Evolutionary conservation across 2,329 filamentous ascomycete species (phyloP).

Genomic region (Phoma sp.): DNA sequence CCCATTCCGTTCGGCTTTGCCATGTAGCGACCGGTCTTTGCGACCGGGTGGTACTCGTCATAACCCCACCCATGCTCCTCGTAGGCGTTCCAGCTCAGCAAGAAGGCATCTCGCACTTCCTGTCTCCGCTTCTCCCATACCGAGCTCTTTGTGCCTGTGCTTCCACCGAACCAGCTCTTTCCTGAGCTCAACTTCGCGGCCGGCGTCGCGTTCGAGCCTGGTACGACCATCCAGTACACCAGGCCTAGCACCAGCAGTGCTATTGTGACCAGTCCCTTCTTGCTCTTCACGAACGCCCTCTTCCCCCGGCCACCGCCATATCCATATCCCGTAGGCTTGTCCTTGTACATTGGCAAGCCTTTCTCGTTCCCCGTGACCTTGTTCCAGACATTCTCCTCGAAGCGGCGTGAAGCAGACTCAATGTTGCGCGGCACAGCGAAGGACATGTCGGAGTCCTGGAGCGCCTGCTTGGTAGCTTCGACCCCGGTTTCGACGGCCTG

Average conservation of each 20-base stretch:
- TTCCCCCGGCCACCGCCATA: slow-evolving; percentile 61
- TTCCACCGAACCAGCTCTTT: slow-evolving; percentile 36
- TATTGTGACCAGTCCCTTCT: slow-evolving; percentile 64
- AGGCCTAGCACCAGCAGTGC: slow-evolving; percentile 63
- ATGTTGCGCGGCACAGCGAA: slow-evolving; percentile 53
- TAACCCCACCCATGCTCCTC: slow-evolving; percentile 94
- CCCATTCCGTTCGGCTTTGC: slow-evolving; percentile 80
- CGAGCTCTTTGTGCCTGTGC: slow-evolving; percentile 31
- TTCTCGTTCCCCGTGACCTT: slow-evolving; percentile 67
- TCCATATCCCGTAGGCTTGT: slow-evolving; percentile 86
- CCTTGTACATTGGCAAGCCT: slow-evolving; percentile 94
- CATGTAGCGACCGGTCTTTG: slow-evolving; percentile 84
- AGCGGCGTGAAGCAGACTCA: slow-evolving; percentile 49
- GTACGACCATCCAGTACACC: slow-evolving; percentile 73
- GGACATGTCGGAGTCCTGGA: slow-evolving; percentile 51
- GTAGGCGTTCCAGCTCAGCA: slow-evolving; percentile 91
- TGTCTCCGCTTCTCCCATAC: slow-evolving; percentile 80
- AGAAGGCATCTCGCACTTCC: slow-evolving; percentile 86
- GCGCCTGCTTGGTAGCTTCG: slow-evolving; percentile 39
- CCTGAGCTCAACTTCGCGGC: slow-evolving; percentile 47
- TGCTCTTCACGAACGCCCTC: slow-evolving; percentile 63
- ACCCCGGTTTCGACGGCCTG: slow-evolving; percentile 35
- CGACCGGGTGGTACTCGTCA: slow-evolving; percentile 86
- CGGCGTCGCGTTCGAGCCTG: slow-evolving; percentile 48
- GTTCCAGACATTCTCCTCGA: slow-evolving; percentile 53